phyloP scores from a whole-genome alignment of 2,329 filamentous ascomycete genomes.

The Aureobasidium pullulans region DNA sequence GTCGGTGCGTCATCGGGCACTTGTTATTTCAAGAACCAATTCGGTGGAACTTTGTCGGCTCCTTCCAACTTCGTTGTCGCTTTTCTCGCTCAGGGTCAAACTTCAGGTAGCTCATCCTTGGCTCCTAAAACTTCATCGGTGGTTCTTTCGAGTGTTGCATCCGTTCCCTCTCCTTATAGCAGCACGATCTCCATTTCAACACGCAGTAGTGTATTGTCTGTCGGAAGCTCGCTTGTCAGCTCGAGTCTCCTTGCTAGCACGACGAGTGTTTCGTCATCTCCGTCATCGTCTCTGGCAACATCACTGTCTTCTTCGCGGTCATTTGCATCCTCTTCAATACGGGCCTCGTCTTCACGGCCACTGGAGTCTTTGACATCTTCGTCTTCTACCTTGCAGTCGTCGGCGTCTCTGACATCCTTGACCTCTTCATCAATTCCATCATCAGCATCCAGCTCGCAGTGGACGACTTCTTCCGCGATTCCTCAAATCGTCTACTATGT shows the following conservation, averaged over 20 bases:
- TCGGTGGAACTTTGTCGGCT: not conserved
- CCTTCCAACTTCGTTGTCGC: slow-evolving; percentile 14
- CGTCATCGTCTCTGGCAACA: not conserved
- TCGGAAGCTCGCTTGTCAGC: not conserved
- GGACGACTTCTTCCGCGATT: slow-evolving; percentile 3
- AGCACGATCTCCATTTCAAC: not conserved
- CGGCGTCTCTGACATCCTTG: not conserved
- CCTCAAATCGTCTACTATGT: slow-evolving; percentile 7
- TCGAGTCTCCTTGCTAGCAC: not conserved
- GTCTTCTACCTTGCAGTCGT: too few relatives aligned
- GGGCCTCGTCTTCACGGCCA: too few relatives aligned
- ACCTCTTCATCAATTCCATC: not conserved
- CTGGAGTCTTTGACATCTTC: too few relatives aligned
- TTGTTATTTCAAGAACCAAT: slow-evolving; percentile 15
- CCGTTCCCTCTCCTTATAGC: not conserved
- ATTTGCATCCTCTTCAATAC: not conserved
- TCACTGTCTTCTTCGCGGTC: not conserved
- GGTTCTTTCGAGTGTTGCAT: too few relatives aligned
- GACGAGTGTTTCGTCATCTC: not conserved
- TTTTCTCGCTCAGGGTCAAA: not conserved
- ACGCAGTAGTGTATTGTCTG: not conserved
- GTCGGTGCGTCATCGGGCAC: slow-evolving; percentile 14
- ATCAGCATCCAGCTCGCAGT: not conserved
- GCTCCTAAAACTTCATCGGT: not conserved
- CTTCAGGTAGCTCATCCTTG: not conserved